These are phyloP conservation scores for Cicer yamashitae DNA, from an alignment of 306 rosid species.

Conservation along the genomic window DNA sequence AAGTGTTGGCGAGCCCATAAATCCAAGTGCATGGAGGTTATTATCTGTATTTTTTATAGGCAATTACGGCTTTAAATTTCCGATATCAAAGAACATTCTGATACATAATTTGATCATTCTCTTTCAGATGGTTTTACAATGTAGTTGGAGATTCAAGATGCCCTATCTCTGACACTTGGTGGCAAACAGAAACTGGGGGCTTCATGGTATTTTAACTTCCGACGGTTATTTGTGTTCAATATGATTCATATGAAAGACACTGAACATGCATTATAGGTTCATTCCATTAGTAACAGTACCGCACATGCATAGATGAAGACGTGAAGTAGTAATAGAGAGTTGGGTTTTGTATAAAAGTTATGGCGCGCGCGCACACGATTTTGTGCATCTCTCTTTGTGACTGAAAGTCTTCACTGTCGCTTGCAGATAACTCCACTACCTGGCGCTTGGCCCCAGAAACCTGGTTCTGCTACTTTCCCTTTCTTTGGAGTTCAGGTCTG, in stretches of 20 bases:
- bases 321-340: slow-evolving; percentile 29
- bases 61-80: not conserved
- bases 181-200: slow-evolving; percentile 99
- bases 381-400: slow-evolving; percentile 9
- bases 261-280: slow-evolving; percentile 29
- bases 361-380: not conserved
- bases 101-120: slow-evolving; percentile 39
- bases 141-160: slow-evolving; percentile 93
- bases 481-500: slow-evolving; percentile 96
- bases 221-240: slow-evolving; percentile 32
- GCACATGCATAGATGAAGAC: not conserved
- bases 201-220: slow-evolving; percentile 75
- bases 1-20: slow-evolving; percentile 99
- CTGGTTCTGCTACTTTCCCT: slow-evolving; percentile 98
- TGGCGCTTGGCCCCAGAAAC: slow-evolving; percentile 99
- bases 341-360: slow-evolving; percentile 12
- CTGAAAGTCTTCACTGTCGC: slow-evolving; percentile 36
- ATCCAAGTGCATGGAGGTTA: slow-evolving; percentile 99
- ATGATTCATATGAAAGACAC: slow-evolving; percentile 33
- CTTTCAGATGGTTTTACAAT: slow-evolving; percentile 88
- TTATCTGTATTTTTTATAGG: slow-evolving; percentile 12
- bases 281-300: not conserved
- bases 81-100: not conserved
- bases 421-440: slow-evolving; percentile 95
- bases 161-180: slow-evolving; percentile 99